Evolutionary conservation across 805 yeast species (phyloP), one percentile per base, ranked within the genome.

Genomic region (Torulaspora maleeae): DNA sequence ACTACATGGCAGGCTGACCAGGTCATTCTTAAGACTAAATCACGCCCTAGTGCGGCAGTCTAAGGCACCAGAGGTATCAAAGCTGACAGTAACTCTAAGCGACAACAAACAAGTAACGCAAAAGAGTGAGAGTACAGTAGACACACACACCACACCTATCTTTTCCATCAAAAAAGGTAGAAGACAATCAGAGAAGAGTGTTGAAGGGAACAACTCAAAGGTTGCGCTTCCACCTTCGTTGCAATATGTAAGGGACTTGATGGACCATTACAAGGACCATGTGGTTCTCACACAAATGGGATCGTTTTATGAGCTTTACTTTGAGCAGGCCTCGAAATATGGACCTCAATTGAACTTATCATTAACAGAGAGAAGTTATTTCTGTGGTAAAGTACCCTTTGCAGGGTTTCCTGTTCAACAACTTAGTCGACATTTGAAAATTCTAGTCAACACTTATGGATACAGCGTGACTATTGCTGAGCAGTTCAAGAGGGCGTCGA

Each of bases 341-440:
- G 95, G 87, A 0, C 82, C 85, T 1, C 64, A 77, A 43, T 65
- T 93, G 43, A 89, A 89, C 24, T 63, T 91, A 24, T 81, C 86
- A 38, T 73, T 89, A 2, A 84, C 95, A 0, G 70, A 69, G 29
- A 75, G 77, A 55, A 69, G 69, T 43, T 73, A 78, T 32, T 67
- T 67, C 16, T 64, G 61, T 16, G 63, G 72, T 27, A 64, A 58
- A 15, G 74, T 84, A 0, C 79, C 95, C 0, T 88, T 93, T 85
- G 87, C 97, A 0, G 99, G 99, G 0, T 93, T 93, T 56, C 99
- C 99, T 0, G 71, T 77, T 4, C 66, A 68, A 34, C 86, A 81
- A 45, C 64, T 89, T 15, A 85, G 82, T 44, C 77, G 88, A 47
- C 90, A 86, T 59, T 75, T 89, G 29, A 79, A 80, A 55, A 71